Base-by-base conservation (phyloP, 768 basidiomycete genomes). In the Chalciporus piperatus region DNA sequence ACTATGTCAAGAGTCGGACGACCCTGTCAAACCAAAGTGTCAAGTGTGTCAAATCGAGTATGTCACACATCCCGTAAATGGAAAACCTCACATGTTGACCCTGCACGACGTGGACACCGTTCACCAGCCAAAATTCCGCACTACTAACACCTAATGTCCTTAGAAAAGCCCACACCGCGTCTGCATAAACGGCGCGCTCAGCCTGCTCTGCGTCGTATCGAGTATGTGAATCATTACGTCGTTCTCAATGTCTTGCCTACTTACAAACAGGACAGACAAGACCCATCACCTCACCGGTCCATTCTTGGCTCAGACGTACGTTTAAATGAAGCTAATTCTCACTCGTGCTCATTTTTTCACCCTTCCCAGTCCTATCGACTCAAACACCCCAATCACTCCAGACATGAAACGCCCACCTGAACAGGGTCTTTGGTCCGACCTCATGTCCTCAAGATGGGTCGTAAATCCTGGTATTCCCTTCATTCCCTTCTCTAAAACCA, bases 391-490 rank as follows among this genome's bases (percentile, higher is more conserved):
- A 13, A 61, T 10, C 64, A n/a, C 68, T 73, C 28, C 65, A 64
- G 23, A 41, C 59, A 35, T 76, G 76, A 0, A 74, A 77, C 22
- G 30, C 22, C 2, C 60, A 48, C 2, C 17, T 25, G 17, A 28
- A 19, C 19, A 41, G 8, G 50, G 56, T 2, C 65, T 85, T 27
- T 70, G 80, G 80, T 68, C 74, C 63, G 76, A 85, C 65, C 53
- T 84, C 56, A 70, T 52, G 59, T 74, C 78, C 0, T 65, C 76
- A 13, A 74, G 81, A 58, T 96, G 93, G 93, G 83, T 85, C 50
- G 68, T 87, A 16, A 74, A 87, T 19, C 92, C 92, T 8, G 65
- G 92, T 87, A 9, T 41, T 16, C 27, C 11, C 20, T 38, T 52
- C 12, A 0, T 14, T 27, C 8, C 33, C 17, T 7, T 2, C 6